Base-by-base conservation (phyloP, 2,329 filamentous ascomycete species). In the Xylaria sp. region DNA sequence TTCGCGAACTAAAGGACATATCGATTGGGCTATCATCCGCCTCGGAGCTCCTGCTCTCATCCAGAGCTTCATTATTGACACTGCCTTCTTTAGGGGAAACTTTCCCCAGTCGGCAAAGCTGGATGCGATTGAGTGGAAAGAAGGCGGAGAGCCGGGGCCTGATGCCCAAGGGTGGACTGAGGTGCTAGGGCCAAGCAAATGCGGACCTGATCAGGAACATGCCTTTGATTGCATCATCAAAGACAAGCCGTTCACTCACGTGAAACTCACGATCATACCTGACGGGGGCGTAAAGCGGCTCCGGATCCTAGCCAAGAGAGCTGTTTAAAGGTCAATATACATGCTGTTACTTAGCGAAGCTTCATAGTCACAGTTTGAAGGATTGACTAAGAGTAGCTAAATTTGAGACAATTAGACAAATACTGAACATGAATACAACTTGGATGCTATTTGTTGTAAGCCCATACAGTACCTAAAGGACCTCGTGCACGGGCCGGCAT, bases 231-330 rank as follows among this genome's bases (percentile, higher is more conserved):
- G 83, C 62, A 75, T 84, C 65, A 82, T 88, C 19, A 82, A 85
- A 72, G 88, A 88, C 45, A 85, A 84, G 77, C 82, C 84, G 2
- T 92, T 93, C 76, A 93, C 92, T 12, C 94, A 96, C 81, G 89
- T 94, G 24, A 98, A 97, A 86, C 84, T 98, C 78, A 92, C 93
- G 39, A 96, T 98, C 78, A 93, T 97, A 73, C 95, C 95, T 0
- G 94, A 98, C 80, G 94, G 95, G 39, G 94, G 95, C 27, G 92
- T 98, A 2, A 97, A 97, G 88, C 85, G 94, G 71, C 86, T 98
- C 72, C 88, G 93, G 54, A 89, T 95, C 1, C 90, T 92, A 79
- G 93, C 91, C 2, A 89, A 86, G 76, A 85, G 89, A 72, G 82
- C 81, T n/a, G 66, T 75, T 32, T 68, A 62, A 50, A 42, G 21